Evolutionary conservation across 116 monocot species (phyloP).

Genomic region (Iris pallida): DNA sequence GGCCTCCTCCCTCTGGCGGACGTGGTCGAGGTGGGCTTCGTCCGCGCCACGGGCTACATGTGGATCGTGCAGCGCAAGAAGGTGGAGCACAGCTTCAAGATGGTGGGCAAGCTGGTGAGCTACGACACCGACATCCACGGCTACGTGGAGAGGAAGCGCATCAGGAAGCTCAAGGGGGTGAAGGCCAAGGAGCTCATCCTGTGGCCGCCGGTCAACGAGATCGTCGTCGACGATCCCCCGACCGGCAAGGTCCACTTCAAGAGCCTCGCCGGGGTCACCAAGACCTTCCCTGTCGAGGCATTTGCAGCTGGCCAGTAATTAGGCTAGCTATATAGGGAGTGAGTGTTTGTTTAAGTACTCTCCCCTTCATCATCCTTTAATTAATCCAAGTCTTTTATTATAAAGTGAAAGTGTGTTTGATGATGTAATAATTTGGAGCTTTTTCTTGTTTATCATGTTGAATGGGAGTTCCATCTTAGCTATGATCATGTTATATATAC

Average conservation of each 20-base stretch:
- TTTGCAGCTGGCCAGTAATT: slow-evolving; percentile 38
- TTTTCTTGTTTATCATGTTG: no score
- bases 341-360: no score
- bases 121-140: slow-evolving; percentile 44
- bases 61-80: slow-evolving; percentile 41
- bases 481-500: no score
- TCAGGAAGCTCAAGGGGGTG: slow-evolving; percentile 51
- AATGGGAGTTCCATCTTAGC: no score
- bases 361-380: no score
- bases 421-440: no score
- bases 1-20: slow-evolving; percentile 47
- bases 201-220: slow-evolving; percentile 52
- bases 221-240: slow-evolving; percentile 26
- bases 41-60: slow-evolving; percentile 35
- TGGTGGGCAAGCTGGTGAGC: slow-evolving; percentile 37
- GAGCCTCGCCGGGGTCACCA: slow-evolving; percentile 50
- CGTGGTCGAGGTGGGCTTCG: slow-evolving; percentile 41
- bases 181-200: slow-evolving; percentile 52
- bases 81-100: slow-evolving; percentile 51
- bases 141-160: slow-evolving; percentile 21
- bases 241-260: slow-evolving; percentile 47
- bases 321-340: no score
- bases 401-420: no score
- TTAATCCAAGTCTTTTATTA: no score
- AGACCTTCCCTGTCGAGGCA: slow-evolving; percentile 46